Evolutionary conservation across 2,329 filamentous ascomycete genomes (phyloP).

Genomic region (Chaetomiaceae sp.): DNA sequence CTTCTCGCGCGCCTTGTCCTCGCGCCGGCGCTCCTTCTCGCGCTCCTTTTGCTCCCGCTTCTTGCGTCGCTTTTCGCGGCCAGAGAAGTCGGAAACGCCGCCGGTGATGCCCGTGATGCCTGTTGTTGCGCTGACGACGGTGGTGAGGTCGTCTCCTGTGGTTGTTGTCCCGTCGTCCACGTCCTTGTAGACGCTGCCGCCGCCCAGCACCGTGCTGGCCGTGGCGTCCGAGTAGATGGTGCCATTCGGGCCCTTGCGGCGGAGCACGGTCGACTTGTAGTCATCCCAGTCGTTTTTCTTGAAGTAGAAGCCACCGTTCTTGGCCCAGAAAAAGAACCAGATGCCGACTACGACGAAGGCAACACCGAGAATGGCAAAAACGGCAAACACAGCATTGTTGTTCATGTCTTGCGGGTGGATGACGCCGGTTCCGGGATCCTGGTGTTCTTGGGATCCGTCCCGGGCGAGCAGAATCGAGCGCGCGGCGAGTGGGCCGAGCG

Average conservation of each 20-base stretch:
- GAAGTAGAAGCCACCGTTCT: constrained; percentile 91
- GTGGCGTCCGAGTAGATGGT: constrained; percentile 80
- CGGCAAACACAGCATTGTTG: constrained; percentile 70
- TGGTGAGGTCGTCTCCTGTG: constrained; percentile 38
- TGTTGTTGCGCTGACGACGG: constrained; percentile 41
- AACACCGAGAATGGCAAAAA: constrained; percentile 80
- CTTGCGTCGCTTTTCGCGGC: constrained; percentile 49
- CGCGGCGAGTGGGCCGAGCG: constrained; percentile 41
- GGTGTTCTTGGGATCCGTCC: constrained; percentile 31
- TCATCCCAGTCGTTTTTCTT: constrained; percentile 89
- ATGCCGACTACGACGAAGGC: constrained; percentile 70
- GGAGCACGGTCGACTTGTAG: constrained; percentile 91
- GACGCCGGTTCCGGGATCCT: constrained; percentile 43
- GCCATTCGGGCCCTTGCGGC: constrained; percentile 84
- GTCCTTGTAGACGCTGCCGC: constrained; percentile 77
- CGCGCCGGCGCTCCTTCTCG: constrained; percentile 29
- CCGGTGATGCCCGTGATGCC: constrained; percentile 52
- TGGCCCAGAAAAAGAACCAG: constrained; percentile 99
- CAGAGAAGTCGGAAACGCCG: constrained; percentile 51
- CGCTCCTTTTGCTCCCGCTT: constrained; percentile 47
- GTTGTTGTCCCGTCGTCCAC: constrained; percentile 45
- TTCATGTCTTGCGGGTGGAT: constrained; percentile 54
- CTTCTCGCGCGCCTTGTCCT: constrained; percentile 37
- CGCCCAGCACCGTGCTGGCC: constrained; percentile 76
- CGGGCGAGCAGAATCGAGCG: constrained; percentile 40